Evolutionary conservation across 495 filamentous ascomycete genomes (phyloP), one percentile per base, ranked within the genome.

Genomic region (Chaetomium fimeti): DNA sequence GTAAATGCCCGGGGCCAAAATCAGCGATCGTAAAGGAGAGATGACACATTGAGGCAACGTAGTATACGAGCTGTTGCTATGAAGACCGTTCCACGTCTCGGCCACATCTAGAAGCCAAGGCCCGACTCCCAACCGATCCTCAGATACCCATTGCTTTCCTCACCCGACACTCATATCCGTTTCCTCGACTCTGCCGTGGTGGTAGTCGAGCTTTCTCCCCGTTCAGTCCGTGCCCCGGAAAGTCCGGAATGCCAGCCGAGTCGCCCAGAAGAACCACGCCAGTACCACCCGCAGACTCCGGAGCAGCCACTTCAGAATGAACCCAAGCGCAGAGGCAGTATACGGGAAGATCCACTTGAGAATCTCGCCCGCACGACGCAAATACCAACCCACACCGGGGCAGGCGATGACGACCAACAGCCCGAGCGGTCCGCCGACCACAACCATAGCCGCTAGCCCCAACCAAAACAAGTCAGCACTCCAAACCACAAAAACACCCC

Each of bases 341-440:
- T 62, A 55, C 2, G 45, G 47, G 3, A 42, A 28, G 7, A 20
- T 53, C 48, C 32, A 52, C 28, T 22, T 60, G 6, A 60, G 0
- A 6, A 38, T 28, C 22, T 16, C 16, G 1, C 28, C 59, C 1
- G 18, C 2, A 3, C 36, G 48, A 7, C 59, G 59, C 47, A 61
- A 22, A 52, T 43, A 53, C 28, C 59, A 42, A 1, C 59, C 48
- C 47, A 28, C 27, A 1, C 29, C 47, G 11, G 59, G 59, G 29
- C 59, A 61, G 47, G 42, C 22, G 0, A 53, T 15, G 32, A 42
- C 45, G 2, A 43, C 4, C 11, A 61, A 29, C 5, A 61, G 48
- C 3, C 29, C 59, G 15, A 61, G n/a, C 15, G 48, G 48, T 13
- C 47, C 59, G 11, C 32, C 47, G 5, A 52, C 59, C 5, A 61